Base-by-base conservation (phyloP, 441 rosid genomes). In the Populus hybrid region DNA sequence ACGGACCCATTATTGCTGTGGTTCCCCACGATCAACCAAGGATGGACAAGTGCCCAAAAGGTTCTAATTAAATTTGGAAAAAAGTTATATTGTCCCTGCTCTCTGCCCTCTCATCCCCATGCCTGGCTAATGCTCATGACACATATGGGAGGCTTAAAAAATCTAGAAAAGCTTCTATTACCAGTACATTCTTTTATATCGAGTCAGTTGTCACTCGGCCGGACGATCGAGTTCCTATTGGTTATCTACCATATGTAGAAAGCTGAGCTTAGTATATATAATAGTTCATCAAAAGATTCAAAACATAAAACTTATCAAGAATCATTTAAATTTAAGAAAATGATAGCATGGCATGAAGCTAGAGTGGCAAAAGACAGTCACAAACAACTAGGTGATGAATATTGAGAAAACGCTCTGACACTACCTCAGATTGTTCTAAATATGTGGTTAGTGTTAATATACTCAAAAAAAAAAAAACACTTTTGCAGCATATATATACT, bases 1-100 rank as follows among this genome's bases (percentile, higher is more conserved):
- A 80, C 77, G 73, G 80, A 78, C 69, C 68, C 86, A 84, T 86
- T 68, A 88, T 86, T 82, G 84, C 63, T 75, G 71, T 68, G 87
- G 88, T 84, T 86, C 86, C 89, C 87, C 92, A 88, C 87, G 84
- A 85, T 82, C 76, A 72, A 35, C 66, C 64, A 50, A 67, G 81
- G 69, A 79, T 78, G 76, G 70, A 69, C 76, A 76, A 29, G 74
- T 75, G 75, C 72, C 45, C 68, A 3, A 26, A 73, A 72, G 68
- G 61, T 11, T 6, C 61, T 36, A 8, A 3, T 72, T 61, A 16
- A 23, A 70, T 71, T 73, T 24, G 2, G 50, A 26, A 45, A 74
- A 83, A 79, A n/a, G 38, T 40, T 50, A 29, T 18, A 24, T 2
- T 53, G 26, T 71, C 82, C 71, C 61, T 35, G 72, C 63, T 77